Evolutionary conservation across 140 eudicot species (phyloP).

Genomic region (Senecio squalidus): DNA sequence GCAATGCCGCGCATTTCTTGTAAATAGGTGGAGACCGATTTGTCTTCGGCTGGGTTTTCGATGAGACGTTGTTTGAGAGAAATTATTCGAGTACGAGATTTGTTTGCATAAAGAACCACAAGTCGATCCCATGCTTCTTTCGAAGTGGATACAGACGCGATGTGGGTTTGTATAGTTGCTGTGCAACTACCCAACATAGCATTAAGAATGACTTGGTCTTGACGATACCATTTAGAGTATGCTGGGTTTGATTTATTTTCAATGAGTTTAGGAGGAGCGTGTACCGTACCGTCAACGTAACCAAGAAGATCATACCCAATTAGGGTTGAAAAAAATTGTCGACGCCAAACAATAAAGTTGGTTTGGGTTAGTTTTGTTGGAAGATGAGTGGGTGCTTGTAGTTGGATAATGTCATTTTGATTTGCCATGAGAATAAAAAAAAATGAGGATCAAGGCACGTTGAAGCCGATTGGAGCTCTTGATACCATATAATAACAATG

Average conservation of each 20-base stretch:
- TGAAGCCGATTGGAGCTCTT: no score
- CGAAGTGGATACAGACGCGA: not conserved
- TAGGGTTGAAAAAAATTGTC: not conserved
- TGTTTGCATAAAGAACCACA: not conserved
- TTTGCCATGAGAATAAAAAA: not conserved
- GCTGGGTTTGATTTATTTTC: not conserved
- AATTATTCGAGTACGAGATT: no score
- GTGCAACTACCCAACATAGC: not conserved
- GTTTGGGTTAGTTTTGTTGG: no score
- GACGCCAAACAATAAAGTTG: not conserved
- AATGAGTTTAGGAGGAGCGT: not conserved
- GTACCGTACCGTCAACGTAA: no score
- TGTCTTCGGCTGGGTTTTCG: no score
- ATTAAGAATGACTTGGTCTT: not conserved
- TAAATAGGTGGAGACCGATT: no score
- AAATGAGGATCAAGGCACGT: no score
- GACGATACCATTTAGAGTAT: no score
- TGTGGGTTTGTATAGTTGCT: not conserved
- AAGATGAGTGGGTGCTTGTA: not conserved
- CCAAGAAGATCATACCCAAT: not conserved
- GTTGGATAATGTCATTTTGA: not conserved
- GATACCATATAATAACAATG: no score
- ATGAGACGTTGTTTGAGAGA: no score
- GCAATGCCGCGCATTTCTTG: no score
- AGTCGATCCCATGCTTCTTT: slow-evolving; percentile 4